Evolutionary conservation across 1,284 basidiomycete genomes (phyloP), one percentile per base, ranked within the genome.

Genomic region (Boletus semigastroideus): DNA sequence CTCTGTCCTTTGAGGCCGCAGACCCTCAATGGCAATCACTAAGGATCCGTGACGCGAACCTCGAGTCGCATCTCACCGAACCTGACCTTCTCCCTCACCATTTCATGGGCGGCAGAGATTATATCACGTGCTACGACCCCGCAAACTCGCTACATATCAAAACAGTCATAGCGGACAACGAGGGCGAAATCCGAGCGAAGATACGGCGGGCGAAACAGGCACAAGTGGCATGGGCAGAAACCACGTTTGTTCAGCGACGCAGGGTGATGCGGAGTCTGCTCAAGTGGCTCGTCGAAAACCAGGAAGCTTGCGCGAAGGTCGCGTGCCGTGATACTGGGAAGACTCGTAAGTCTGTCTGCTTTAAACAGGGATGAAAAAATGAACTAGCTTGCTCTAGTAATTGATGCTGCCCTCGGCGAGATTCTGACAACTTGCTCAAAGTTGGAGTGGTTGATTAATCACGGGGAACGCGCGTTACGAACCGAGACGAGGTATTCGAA

Each of bases 251-350:
- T 1, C 81, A 94, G 62, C 79, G 96, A 22, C 77, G 88, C 62
- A 82, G 86, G 56, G 85, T 98, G 37, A 75, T 98, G 60, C 78
- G 90, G 33, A 95, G 90, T 60, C 69, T 99, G 60, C 79, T 92
- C 60, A 87, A 88, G 56, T 99, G 96, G 95, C 77, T 96, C 13
- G 83, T 96, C 27, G 83, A 87, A 58, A 92, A 96, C 61, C 85
- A 94, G 72, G 89, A 95, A 53, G 73, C 74, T 19, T 92, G 94
- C 61, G 92, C 92, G 8, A 78, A 86, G 42, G 90, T 97, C n/a
- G 93, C 93, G 33, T 93, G 91, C 64, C 78, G 95, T 34, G 96
- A 99, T 70, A 94, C 94, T 0, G 96, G 96, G 52, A 99, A 98
- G 77, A 98, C 96, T 31, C 77, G 94, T 94, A 62, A 68, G 89